A percentile compares a stretch with the other conserved stretches of the same genome.
Evolutionary conservation across 2,329 filamentous ascomycete genomes (phyloP).

Genomic region (Purpureocillium lavendulum): DNA sequence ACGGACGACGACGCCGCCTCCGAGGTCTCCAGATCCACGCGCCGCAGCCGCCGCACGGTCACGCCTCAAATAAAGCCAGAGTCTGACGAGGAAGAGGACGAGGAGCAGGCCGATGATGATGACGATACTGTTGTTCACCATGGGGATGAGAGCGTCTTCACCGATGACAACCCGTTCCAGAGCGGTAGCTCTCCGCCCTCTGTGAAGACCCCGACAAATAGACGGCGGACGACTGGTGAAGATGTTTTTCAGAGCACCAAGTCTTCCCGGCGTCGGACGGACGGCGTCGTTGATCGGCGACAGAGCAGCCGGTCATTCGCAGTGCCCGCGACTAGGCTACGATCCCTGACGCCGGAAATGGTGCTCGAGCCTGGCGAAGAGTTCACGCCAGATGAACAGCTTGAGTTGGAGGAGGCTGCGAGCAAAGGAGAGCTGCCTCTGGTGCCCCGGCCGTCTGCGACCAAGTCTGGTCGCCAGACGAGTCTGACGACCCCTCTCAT

Average conservation of each 20-base stretch:
- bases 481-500: constrained; percentile 58
- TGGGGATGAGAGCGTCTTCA: constrained; percentile 55
- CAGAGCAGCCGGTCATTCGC: constrained; percentile 48
- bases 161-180: constrained; percentile 88
- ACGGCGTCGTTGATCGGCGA: constrained; percentile 17
- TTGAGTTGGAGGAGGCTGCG: constrained; percentile 66
- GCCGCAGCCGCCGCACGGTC: constrained; percentile 42
- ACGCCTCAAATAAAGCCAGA: constrained; percentile 49
- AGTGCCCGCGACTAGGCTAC: constrained; percentile 34
- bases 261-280: constrained; percentile 36
- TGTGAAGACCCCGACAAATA: constrained; percentile 37
- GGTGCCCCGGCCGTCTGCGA: constrained; percentile 32
- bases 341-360: constrained; percentile 24
- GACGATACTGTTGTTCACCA: constrained; percentile 51
- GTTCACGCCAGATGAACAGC: constrained; percentile 84
- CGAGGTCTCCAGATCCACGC: constrained; percentile 29
- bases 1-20: constrained; percentile 35
- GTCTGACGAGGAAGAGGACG: constrained; percentile 33
- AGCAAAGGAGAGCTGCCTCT: constrained; percentile 40
- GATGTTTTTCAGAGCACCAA: constrained; percentile 33
- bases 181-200: constrained; percentile 64
- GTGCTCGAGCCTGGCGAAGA: constrained; percentile 70
- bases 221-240: constrained; percentile 38
- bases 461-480: constrained; percentile 26
- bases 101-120: constrained; percentile 19